A percentile compares a stretch with the other conserved stretches of the same genome.
phyloP scores from a whole-genome alignment of 2,329 filamentous ascomycete species.

The Fusarium avenaceum region DNA sequence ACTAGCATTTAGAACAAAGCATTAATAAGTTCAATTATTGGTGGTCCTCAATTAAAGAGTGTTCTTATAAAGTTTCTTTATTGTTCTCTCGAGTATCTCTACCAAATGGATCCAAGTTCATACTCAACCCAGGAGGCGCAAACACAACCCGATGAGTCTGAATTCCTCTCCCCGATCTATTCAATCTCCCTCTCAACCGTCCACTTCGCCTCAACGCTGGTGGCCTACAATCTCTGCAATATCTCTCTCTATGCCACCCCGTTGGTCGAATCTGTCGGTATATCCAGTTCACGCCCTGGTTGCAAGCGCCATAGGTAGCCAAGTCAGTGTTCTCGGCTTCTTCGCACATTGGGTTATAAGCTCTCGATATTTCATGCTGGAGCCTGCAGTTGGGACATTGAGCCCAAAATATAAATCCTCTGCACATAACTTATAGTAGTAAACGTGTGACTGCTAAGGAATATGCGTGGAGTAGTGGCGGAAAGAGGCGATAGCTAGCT shows the following conservation, averaged over 20 bases:
- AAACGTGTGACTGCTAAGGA: not conserved
- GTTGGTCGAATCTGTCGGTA: constrained; percentile 8
- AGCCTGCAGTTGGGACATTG: constrained; percentile 22
- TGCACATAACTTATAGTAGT: constrained; percentile 16
- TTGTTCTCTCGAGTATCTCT: too few relatives aligned
- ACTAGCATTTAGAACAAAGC: too few relatives aligned
- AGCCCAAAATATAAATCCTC: constrained; percentile 28
- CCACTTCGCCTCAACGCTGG: not conserved
- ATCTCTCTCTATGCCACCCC: constrained; percentile 17
- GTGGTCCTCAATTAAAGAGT: too few relatives aligned
- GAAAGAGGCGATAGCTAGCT: too few relatives aligned
- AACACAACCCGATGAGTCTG: not conserved
- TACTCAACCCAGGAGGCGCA: constrained; percentile 1
- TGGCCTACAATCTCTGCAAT: constrained; percentile 24
- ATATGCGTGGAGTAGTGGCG: not conserved
- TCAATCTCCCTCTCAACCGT: constrained; percentile 3
- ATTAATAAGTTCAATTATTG: too few relatives aligned
- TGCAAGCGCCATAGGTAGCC: constrained; percentile 20
- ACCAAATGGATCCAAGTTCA: not conserved
- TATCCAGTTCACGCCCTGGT: constrained; percentile 1
- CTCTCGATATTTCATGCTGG: constrained; percentile 27
- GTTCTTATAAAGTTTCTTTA: too few relatives aligned
- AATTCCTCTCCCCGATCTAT: not conserved
- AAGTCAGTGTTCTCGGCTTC: constrained; percentile 9
- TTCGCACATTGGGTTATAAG: constrained; percentile 23